These are phyloP conservation scores for Achaetomiella virescens DNA, from an alignment of 495 filamentous ascomycete genomes.

Conservation along the genomic window DNA sequence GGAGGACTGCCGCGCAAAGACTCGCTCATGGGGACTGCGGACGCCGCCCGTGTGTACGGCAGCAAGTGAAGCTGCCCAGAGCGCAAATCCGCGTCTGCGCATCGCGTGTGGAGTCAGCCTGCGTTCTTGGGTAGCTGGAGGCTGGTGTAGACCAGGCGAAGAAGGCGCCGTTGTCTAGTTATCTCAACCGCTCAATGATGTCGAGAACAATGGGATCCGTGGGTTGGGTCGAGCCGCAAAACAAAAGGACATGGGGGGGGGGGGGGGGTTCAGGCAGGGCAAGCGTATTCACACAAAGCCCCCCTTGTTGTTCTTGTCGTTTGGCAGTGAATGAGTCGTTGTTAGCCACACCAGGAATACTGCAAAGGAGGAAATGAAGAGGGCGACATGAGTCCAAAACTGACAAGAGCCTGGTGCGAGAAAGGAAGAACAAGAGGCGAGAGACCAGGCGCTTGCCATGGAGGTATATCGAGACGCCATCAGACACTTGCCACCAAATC, in stretches of 20 bases:
- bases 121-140: neutral
- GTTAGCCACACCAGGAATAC: neutral
- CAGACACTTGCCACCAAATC: neutral
- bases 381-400: neutral
- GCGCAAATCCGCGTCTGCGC: conserved; percentile 12
- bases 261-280: neutral
- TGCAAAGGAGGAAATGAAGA: conserved; percentile 2
- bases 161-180: neutral
- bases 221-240: neutral
- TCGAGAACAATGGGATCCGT: neutral
- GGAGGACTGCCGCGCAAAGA: conserved; percentile 30
- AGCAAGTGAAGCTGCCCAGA: conserved; percentile 26
- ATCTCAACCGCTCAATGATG: neutral
- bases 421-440: neutral
- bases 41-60: conserved; percentile 25
- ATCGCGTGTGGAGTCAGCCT: conserved; percentile 8
- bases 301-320: neutral
- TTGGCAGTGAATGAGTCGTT: conserved; percentile 2
- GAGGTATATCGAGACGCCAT: conserved; percentile 10
- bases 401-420: neutral
- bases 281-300: conserved; percentile 4
- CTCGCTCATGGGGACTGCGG: conserved; percentile 25
- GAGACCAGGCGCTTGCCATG: neutral
- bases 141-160: neutral
- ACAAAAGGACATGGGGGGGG: conserved; percentile 4